Base-by-base conservation (phyloP, 1,284 basidiomycete genomes). In the Austropuccinia psidii region DNA sequence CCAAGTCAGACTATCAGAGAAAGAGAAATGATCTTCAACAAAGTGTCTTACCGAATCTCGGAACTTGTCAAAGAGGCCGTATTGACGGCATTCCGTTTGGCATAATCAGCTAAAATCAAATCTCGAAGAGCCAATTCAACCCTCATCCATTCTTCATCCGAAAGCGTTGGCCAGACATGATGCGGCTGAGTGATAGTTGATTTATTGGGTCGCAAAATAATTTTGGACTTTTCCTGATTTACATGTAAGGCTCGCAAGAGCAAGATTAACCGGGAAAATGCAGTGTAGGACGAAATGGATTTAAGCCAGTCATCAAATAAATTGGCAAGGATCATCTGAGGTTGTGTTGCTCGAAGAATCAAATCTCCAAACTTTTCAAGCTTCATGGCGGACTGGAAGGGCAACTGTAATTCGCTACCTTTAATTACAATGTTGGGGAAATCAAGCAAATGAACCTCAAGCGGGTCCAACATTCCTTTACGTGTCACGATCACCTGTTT, bases 371-470 rank as follows among this genome's bases (percentile, higher is more conserved):
- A 98, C 83, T 98, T 97, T 85, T 99, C 96, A 87, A 98, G 94
- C 86, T 98, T 98, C 89, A 99, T 93, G 78, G 93, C 95, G 19
- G 95, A 93, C 83, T 98, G 95, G 92, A 98, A 98, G 0, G 96
- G 96, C 75, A 98, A 83, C 81, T 98, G 96, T 58, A 99, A 84
- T 82, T 99, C 96, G 77, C 91, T 94, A 69, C 96, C 96, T 84
- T 98, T 98, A 85, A 99, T 98, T 82, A 98, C 94, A 79, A 99
- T 97, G 83, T 98, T 99, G 68, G 96, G 96, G 89, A 99, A 98
- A 84, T 98, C 96, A 76, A 83, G 88, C 82, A 98, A 86, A 81
- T 98, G 96, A 74, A 98, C 96, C 84, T 98, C 96, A 75, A 98
- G 87, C 5, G 82, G 82, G 76, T 83, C 82, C 67, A 98, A 87